Base-by-base conservation (phyloP, 345 rosid species). In the Citrus sp. region DNA sequence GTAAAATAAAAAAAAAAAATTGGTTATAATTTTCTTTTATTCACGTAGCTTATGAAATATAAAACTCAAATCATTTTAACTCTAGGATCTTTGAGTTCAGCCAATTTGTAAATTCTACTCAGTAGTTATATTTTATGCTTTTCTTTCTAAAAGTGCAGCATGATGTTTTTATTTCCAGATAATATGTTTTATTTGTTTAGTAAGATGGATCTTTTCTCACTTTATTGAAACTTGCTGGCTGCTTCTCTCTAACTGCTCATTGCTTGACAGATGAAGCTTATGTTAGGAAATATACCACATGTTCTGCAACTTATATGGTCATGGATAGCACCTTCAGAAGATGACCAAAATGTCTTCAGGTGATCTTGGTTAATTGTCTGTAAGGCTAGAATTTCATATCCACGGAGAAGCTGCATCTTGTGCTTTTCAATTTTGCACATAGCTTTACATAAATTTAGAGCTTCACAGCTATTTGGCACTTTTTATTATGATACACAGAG, bases 251-350 rank as follows among this genome's bases (percentile, higher is more conserved):
- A 76, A 80, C 64, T 19, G 60, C 61, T 38, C 73, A 51, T 79
- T 83, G 46, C 70, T 82, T 79, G 72, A 64, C 88, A 96, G 99
- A 94, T 94, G 98, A 91, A 87, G 86, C 97, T 96, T 79, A 94
- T 96, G 99, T 83, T 89, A 82, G 98, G 98, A 73, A 79, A 96
- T 80, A 89, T 96, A 79, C 92, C 98, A 34, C 90, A 88, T 82
- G 91, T 96, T 77, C 88, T 96, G 84, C 97, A 96, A 86, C 83
- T 89, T 86, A 86, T 96, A 79, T 96, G 99, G 99, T 94, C 89
- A 67, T 96, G 99, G 99, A 88, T 96, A 85, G 90, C 98, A 25
- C 97, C 98, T 78, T 86, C 91, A 80, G 99, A 90, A 85, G 98
- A 96, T 83, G 93, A 89, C 82, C 88, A 87, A 70, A 89, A 84